A percentile compares a stretch with the other conserved stretches of the same genome.
These are phyloP conservation scores for Neolentinus lepideus DNA, from an alignment of 1,284 basidiomycete genomes.

Conservation along the genomic window DNA sequence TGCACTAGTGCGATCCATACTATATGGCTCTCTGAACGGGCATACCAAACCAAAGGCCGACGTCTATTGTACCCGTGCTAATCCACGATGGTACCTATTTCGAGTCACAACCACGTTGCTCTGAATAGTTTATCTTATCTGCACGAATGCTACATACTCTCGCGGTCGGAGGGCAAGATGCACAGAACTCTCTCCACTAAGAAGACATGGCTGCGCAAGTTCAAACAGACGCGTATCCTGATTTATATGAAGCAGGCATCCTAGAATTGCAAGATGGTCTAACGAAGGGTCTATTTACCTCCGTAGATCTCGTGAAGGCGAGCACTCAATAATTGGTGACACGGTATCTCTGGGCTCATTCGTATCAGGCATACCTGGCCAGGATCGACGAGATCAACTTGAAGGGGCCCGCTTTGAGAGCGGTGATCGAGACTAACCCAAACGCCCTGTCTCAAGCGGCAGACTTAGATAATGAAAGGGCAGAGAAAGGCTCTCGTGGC, in stretches of 20 bases:
- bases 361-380: conserved; percentile 55
- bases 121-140: background rate
- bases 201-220: background rate
- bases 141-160: background rate
- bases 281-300: conserved; percentile 27
- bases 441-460: conserved; percentile 46
- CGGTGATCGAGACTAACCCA: conserved; percentile 60
- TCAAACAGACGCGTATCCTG: conserved; percentile 18
- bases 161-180: too few species aligned
- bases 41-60: too few species aligned
- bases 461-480: conserved; percentile 46
- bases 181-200: too few species aligned
- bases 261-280: conserved; percentile 31
- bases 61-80: background rate
- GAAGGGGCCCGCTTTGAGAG: conserved; percentile 50
- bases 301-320: conserved; percentile 35
- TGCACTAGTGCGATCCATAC: too few species aligned
- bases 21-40: too few species aligned
- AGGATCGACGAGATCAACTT: conserved; percentile 68
- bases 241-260: conserved; percentile 36
- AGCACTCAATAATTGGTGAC: conserved; percentile 3
- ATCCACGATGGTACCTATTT: background rate
- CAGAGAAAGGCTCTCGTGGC: conserved; percentile 36
- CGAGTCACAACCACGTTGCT: background rate
- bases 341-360: background rate